Conservation (phyloP, 2,329 filamentous ascomycete genomes). For the Diaporthe sp. region DNA sequence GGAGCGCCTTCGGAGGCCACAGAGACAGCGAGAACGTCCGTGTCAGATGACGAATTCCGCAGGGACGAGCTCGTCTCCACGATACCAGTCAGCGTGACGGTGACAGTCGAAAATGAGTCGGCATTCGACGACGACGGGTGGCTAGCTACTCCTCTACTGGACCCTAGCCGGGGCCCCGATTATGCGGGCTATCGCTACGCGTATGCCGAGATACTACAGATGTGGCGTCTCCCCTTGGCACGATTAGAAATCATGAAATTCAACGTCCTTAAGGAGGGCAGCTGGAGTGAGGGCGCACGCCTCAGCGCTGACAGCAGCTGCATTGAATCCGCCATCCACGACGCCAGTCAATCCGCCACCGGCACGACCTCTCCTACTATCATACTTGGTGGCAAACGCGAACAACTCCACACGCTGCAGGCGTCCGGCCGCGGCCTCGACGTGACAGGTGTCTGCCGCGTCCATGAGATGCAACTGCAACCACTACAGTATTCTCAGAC, state of each 20-base stretch:
- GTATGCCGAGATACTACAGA: conserved; percentile 78
- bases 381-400: conserved; percentile 67
- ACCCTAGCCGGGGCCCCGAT: conserved; percentile 60
- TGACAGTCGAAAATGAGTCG: conserved; percentile 72
- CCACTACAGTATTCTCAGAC: conserved; percentile 63
- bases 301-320: conserved; percentile 49
- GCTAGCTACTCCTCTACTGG: conserved; percentile 70
- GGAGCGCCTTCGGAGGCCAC: conserved; percentile 58
- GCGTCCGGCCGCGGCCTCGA: conserved; percentile 71
- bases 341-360: conserved; percentile 55
- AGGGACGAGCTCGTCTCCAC: conserved; percentile 61
- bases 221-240: conserved; percentile 74
- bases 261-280: conserved; percentile 70
- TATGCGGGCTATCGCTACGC: conserved; percentile 74
- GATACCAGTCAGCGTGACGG: conserved; percentile 64
- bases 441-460: conserved; percentile 72
- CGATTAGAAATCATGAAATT: conserved; percentile 79
- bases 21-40: conserved; percentile 62
- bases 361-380: conserved; percentile 55
- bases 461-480: conserved; percentile 74
- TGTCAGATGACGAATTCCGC: conserved; percentile 67
- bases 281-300: conserved; percentile 35
- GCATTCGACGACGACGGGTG: conserved; percentile 78
- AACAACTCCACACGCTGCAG: conserved; percentile 64
- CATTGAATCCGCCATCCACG: conserved; percentile 50